Evolutionary conservation across 2,329 filamentous ascomycete genomes (phyloP), one percentile per base, ranked within the genome.

Genomic region (Penicillium sp.): DNA sequence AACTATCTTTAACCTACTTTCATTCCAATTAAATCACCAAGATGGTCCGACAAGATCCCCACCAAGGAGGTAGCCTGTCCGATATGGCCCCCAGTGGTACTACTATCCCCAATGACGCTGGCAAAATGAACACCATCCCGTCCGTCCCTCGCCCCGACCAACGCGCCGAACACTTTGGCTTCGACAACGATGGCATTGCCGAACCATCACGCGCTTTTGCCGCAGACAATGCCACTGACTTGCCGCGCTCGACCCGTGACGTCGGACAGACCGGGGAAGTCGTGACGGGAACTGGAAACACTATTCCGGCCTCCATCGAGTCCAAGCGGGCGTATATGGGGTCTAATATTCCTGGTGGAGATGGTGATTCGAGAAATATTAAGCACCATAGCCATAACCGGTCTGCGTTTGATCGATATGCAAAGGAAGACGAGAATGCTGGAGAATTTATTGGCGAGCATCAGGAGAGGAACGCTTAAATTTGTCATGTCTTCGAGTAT

Each of bases 11-110:
- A 33, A 29, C 26, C 10, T 10, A 91, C 61, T 86, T 86, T 96
- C 76, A 88, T 89, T 95, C 96, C 77, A 89, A 84, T 57, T 90
- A 96, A 71, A 84, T 90, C 88, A 34, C 87, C 49, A 62, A 34
- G 56, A 64, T 64, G 61, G 58, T 53, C 39, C 47, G 45, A 39
- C 45, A 57, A 56, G 56, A 68, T 47, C 50, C 67, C 28, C 64
- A 74, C 62, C 63, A 60, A 51, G 72, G 73, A 45, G 74, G 71
- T 47, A 64, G 61, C 49, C 67, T 75, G 56, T 67, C 68, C 23
- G 71, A 74, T 42, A 74, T 74, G 72, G 72, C 72, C 33, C 46
- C 64, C 28, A 52, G 61, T 6, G 72, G 72, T 41, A 76, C 70
- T n/a, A 59, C 52, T 3, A 65, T 79, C 33, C 79, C 78, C 48